Conservation (phyloP, 2,329 filamentous ascomycete genomes). For the Colletotrichum viniferum region DNA sequence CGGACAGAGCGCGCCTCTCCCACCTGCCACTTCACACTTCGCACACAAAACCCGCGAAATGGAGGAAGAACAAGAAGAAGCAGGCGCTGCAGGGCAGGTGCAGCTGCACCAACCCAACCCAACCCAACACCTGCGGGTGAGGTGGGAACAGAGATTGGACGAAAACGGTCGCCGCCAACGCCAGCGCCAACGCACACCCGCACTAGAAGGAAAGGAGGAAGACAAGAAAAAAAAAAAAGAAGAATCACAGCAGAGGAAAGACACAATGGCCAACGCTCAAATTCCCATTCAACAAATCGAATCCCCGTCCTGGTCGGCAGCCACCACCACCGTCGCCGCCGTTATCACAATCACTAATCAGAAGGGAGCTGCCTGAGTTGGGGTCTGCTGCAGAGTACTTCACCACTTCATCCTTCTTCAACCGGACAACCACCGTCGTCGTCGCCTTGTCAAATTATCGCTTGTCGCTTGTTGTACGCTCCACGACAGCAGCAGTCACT, state of each 20-base stretch:
- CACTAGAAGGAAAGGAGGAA: not conserved
- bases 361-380: not conserved
- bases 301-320: not conserved
- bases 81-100: too few species aligned
- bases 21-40: conserved; percentile 8
- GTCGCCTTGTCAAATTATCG: not conserved
- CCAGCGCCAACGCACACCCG: conserved; percentile 8
- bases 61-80: not conserved
- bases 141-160: not conserved
- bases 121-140: not conserved
- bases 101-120: not conserved
- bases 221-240: not conserved
- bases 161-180: conserved; percentile 9
- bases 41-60: not conserved
- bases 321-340: not conserved
- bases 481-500: not conserved
- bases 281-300: not conserved
- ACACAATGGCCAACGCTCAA: not conserved
- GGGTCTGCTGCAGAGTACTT: not conserved
- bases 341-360: not conserved
- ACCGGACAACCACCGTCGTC: not conserved
- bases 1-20: not conserved
- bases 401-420: not conserved
- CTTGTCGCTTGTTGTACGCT: not conserved
- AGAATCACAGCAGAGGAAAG: not conserved